Base-by-base conservation (phyloP, 2,329 filamentous ascomycete genomes). In the Xylaria digitata region DNA sequence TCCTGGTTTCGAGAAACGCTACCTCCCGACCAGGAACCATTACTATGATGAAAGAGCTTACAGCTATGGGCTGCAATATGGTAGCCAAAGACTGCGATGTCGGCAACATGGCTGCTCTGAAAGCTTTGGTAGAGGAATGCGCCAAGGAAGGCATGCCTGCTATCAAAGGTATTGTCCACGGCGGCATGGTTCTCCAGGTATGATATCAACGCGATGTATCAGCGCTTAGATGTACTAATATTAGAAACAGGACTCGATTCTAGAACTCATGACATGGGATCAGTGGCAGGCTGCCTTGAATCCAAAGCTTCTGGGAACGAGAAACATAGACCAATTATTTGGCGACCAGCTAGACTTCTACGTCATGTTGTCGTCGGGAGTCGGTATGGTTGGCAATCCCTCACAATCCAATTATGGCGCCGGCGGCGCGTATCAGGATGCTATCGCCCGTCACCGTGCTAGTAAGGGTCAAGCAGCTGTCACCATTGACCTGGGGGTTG, bases 1-100 rank as follows among this genome's bases (percentile, higher is more conserved):
- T 80, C 1, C 55, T 78, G 3, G 66, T 77, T 0, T 79, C 78
- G 0, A 67, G 77, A 0, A 72, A 61, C 6, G 56, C 72, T 19
- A 37, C 55, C 11, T 65, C 62, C 1, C 55, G 43, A n/a, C 21
- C 21, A 34, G 49, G 63, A 1, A 69, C 70, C 2, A 19, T 54
- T 2, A 43, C 68, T 0, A 11, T 77, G 1, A 37, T 75, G 0
- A 15, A 61, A 1, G 63, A 72, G 32, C 19, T 62, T 1, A n/a
- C 17, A 32, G 53, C n/a, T n/a, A 53, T 13, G 19, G 63, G 63
- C 7, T 61, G 56, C n/a, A 48, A 19, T n/a, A 50, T 57, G 2
- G n/a, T 23, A 11, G 52, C 53, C 6, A 42, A 56, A 19, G 23
- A 61, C 37, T 65, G 63, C 19, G 63, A 65, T 57, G 46, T 65